Base-by-base conservation (phyloP, 768 basidiomycete species). In the Hygrophoropsis aurantiaca region DNA sequence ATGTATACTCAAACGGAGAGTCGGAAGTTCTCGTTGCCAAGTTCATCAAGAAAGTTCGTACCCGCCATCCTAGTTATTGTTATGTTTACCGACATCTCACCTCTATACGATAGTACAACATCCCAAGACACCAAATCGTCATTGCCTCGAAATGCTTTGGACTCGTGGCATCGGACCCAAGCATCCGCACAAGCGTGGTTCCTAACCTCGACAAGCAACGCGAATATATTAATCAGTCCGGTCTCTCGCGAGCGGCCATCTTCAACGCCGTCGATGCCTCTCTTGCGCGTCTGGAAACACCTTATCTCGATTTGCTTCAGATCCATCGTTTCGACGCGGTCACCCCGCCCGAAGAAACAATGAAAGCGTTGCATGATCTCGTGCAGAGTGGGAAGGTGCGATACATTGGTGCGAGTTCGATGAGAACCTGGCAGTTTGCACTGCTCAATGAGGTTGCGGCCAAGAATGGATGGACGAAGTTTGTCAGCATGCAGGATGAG, bases 401-500 rank as follows among this genome's bases (percentile, higher is more conserved):
- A 30, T 82, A 80, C 52, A 70, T 79, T 32, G 77, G 77, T 6
- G 73, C 71, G 2, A 74, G 71, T 48, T 74, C 72, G 40, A 74
- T 77, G 74, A 61, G 68, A 5, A 58, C 72, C 10, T 77, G 74
- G 75, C 69, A 75, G 34, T 73, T 77, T 34, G 67, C 66, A 16
- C 53, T 66, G 41, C 59, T 79, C 60, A 74, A 78, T 45, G 67
- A 73, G 25, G 66, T 75, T 2, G 77, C 78, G 5, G 58, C 64
- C 27, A 62, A 61, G 47, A 57, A 76, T 13, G 71, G 71, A 3
- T 78, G 78, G 69, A 79, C 80, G 4, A 73, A 67, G 49, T 82
- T 82, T 50, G 67, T 79, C 40, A 74, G 77, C 46, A 79, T 82
- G 71, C 81, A 82, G 59, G 68, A 72, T 35, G 74, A 77, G 47